Evolutionary conservation across 2,329 filamentous ascomycete species (phyloP).

Genomic region (Arthroderma sp.): DNA sequence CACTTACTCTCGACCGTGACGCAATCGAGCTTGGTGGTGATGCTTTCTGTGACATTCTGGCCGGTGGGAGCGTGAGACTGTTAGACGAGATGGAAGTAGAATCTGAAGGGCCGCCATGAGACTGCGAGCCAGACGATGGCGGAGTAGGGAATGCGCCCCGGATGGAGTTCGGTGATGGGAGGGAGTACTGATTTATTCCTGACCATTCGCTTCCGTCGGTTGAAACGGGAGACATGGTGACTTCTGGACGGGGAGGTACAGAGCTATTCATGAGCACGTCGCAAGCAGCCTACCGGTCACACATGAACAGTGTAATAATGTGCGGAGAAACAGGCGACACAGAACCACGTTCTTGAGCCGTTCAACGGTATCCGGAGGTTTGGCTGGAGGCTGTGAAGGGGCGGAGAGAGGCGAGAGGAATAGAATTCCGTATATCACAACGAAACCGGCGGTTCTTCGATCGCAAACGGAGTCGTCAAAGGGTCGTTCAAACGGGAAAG

Average conservation of each 20-base stretch:
- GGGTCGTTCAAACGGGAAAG: too few relatives aligned
- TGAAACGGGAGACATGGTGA: constrained; percentile 66
- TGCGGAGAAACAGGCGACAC: not conserved
- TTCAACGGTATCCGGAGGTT: not conserved
- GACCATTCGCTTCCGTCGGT: constrained; percentile 74
- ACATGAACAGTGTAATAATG: not conserved
- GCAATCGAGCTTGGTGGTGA: constrained; percentile 84
- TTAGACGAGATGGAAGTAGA: constrained; percentile 12
- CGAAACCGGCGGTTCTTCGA: not conserved
- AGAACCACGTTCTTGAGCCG: not conserved
- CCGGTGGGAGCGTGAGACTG: constrained; percentile 41
- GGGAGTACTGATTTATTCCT: constrained; percentile 51
- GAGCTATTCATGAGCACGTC: not conserved
- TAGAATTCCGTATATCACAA: not conserved
- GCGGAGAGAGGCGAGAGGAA: not conserved
- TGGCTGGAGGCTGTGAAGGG: too few relatives aligned
- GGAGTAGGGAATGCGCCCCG: constrained; percentile 50
- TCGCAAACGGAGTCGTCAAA: not conserved
- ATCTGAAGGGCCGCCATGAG: constrained; percentile 9
- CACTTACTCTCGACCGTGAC: constrained; percentile 50
- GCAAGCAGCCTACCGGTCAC: not conserved
- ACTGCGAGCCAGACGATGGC: constrained; percentile 47
- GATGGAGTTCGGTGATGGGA: constrained; percentile 35
- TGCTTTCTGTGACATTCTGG: constrained; percentile 47
- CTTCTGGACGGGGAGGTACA: not conserved